A percentile compares a stretch with the other conserved stretches of the same genome.
These are phyloP conservation scores for Angomonas ambiguus DNA, from an alignment of 208 protist species.

Conservation along the genomic window DNA sequence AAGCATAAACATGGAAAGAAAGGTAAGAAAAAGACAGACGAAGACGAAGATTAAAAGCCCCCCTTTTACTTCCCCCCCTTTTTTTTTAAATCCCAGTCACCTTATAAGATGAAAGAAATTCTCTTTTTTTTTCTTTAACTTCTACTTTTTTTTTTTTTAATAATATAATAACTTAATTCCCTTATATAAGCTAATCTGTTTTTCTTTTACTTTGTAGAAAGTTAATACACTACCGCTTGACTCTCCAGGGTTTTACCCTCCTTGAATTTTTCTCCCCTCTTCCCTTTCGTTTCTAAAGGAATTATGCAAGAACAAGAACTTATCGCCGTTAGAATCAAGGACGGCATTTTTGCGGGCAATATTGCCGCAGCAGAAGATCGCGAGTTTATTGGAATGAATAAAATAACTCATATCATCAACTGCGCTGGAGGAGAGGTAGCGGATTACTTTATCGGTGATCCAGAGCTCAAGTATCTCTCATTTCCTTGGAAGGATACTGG, in stretches of 20 bases:
- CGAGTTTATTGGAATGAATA: conserved; percentile 89
- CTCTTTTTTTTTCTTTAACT: conserved; percentile 1
- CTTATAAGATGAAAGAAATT: background rate
- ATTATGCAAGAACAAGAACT: conserved; percentile 50
- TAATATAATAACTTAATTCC: background rate
- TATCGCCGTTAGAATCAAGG: conserved; percentile 88
- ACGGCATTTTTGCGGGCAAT: conserved; percentile 92
- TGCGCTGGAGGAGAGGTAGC: conserved; percentile 82
- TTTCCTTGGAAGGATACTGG: conserved; percentile 88
- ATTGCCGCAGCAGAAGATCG: conserved; percentile 72
- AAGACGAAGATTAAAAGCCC: conserved; percentile 23
- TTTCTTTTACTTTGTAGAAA: conserved; percentile 8
- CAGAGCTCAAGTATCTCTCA: conserved; percentile 81
- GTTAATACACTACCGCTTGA: background rate
- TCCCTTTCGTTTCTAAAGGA: background rate
- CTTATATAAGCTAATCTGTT: background rate
- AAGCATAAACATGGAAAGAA: conserved; percentile 19
- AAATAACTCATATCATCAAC: conserved; percentile 92
- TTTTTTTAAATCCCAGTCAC: conserved; percentile 3
- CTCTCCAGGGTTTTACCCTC: background rate
- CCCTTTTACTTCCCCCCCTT: conserved; percentile 18
- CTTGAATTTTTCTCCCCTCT: conserved; percentile 4
- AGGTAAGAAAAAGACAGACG: conserved; percentile 28
- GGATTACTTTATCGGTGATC: conserved; percentile 73
- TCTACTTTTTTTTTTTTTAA: conserved; percentile 8